Base-by-base conservation (phyloP, 495 filamentous ascomycete genomes). In the Evernia prunastri region DNA sequence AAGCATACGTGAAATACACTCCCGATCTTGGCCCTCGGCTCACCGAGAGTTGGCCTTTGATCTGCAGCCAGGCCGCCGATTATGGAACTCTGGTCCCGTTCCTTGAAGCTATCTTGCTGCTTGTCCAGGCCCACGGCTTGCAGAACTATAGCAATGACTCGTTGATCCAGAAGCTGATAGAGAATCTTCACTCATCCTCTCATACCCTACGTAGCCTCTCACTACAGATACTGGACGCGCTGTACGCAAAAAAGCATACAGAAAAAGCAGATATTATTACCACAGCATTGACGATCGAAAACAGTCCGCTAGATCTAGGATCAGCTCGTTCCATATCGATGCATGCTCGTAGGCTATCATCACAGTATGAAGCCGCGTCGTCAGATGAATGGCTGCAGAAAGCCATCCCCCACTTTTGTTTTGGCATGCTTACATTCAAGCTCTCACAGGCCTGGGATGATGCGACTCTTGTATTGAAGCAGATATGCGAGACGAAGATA, bases 401-500 rank as follows among this genome's bases (percentile, higher is more conserved):
- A 67, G 80, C 92, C 9, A 80, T 97, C 36, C 89, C 92, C 1
- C 79, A 85, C 18, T 97, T 91, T 68, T 87, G 89, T 69, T 97
- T 97, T 71, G 93, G 92, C 49, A 82, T 97, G 67, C 83, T 96
- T 60, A 94, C 91, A 6, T 86, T 93, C 58, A 89, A 87, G 66
- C 77, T 96, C 61, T 79, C 91, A 8, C 89, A 88, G 20, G 73
- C 93, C 27, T 96, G 91, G 89, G 90, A 96, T 66, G 90, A 96
- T 66, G 85, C 89, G 20, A 82, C 86, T 39, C 81, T 84, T 31
- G 85, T 87, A 20, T 73, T 98, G 70, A 88, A 89, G 67, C 80
- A 86, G 33, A 86, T 97, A 57, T 84, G 86, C 25, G 84, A 89
- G 66, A 80, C 80, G 33, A 83, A 86, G 42, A 76, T 72, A 47